Base-by-base conservation (phyloP, 192 early-diverging fungal species). In the Backusella australiensis region DNA sequence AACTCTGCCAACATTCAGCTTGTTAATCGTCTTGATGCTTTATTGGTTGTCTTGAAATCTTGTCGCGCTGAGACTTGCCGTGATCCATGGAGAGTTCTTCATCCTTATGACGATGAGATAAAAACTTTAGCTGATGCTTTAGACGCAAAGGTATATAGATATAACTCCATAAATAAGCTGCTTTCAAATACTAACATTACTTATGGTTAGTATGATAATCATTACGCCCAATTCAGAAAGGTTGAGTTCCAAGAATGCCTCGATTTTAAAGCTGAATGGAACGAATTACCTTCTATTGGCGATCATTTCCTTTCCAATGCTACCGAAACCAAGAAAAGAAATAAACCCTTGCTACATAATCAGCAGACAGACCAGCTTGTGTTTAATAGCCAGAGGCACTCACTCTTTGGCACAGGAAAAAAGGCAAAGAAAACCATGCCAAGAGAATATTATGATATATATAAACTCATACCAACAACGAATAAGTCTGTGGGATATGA, bases 21-120 rank as follows among this genome's bases (percentile, higher is more conserved):
- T 1, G 42, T 88, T 19, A 84, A 86, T 72, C 89, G 90, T 1
- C 69, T 91, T 59, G 87, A 91, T 81, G 88, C 90, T 19, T 75
- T 89, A 42, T 67, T 89, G 21, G 67, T 81, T 15, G 85, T 89
- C 3, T 72, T 89, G 12, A 81, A 86, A 17, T 76, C 82, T 49
- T 91, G 89, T 75, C 84, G 84, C 19, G 86, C 83, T 0, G 82
- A 80, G 0, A 82, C 78, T 1, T 91, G 90, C 72, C 84, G 86
- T 67, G 77, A 88, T 29, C 90, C 90, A 15, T 91, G 90, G 90
- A 68, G 66, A 0, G 81, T 82, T 1, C 74, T 91, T 14, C 88
- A 88, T 72, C 75, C 84, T 11, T 46, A 75, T 41, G 81, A 78
- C 41, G 4, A 39, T 8, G 26, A 23, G 56, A 67, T 78, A 6